Conservation (phyloP, 768 basidiomycete genomes). For the Glaciozyma antarctica region DNA sequence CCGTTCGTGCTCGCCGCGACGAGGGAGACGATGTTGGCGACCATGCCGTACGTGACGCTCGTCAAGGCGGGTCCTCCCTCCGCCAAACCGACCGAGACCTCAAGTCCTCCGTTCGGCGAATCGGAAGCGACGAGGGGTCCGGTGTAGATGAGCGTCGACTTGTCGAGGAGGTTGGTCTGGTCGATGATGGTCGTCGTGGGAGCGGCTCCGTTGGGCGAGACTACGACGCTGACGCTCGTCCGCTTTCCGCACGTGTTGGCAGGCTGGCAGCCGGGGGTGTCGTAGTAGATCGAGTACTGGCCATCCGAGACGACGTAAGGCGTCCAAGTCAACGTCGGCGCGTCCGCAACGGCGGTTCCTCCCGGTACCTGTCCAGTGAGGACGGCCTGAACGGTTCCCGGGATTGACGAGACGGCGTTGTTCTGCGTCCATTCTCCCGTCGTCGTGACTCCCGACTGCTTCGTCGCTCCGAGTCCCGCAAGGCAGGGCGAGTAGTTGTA, state of each 20-base stretch:
- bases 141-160: constrained; percentile 55
- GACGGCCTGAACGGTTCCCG: constrained; percentile 69
- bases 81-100: constrained; percentile 65
- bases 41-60: constrained; percentile 62
- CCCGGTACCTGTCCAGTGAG: constrained; percentile 59
- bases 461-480: constrained; percentile 13
- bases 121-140: constrained; percentile 74
- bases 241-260: constrained; percentile 70
- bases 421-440: constrained; percentile 58
- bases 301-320: constrained; percentile 88
- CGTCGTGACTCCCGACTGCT: constrained; percentile 12
- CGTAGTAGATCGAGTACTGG: constrained; percentile 69
- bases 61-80: constrained; percentile 52
- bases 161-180: constrained; percentile 61
- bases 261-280: constrained; percentile 74
- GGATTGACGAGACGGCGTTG: constrained; percentile 41
- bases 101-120: constrained; percentile 42
- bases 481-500: constrained; percentile 31
- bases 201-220: constrained; percentile 57
- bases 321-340: constrained; percentile 78
- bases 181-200: constrained; percentile 60
- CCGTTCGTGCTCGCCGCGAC: constrained; percentile 51
- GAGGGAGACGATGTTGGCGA: constrained; percentile 79
- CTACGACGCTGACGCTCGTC: constrained; percentile 70
- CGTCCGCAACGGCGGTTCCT: constrained; percentile 51